Base-by-base conservation (phyloP, 345 rosid species). In the Cochlearia excelsa region DNA sequence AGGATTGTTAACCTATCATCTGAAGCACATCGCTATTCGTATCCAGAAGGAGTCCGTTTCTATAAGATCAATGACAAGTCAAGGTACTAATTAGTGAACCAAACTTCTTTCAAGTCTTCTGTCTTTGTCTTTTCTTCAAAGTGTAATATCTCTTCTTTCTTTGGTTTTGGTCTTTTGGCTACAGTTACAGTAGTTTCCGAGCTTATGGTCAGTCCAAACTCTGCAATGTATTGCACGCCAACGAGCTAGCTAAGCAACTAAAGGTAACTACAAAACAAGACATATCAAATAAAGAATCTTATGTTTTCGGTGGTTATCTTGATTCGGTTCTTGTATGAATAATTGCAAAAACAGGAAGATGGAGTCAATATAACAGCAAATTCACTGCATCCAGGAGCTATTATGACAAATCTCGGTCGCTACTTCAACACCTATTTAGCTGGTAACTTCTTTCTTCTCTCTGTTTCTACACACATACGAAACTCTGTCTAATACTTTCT, bases 361-460 rank as follows among this genome's bases (percentile, higher is more conserved):
- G 80, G 74, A 46, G 83, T 35, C 4, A 67, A 80, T 49, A 63
- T 85, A 45, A 82, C 84, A 30, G 81, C 82, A 9, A 88, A 85
- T 34, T 83, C 90, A 30, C 57, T 88, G 74, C 90, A 88, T 74
- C 93, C 88, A 6, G 93, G 96, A 51, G 74, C 61, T 26, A 77
- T 88, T 33, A 70, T 67, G 38, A 88, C 94, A 49, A 85, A 84
- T 57, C 75, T 80, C 41, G 38, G 74, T 5, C 81, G 83, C 30
- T 64, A 79, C 56, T 52, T 53, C 46, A 57, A 64, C 44, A 43
- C 53, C 35, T 23, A 75, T 55, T 3, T 81, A 30, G 64, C 65
- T 6, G 82, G 84, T 85, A 75, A 73, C 48, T 38, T 38, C 26
- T 26, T 65, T 9, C 38, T 10, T 47, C 52, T 46, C 4, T 44